Base-by-base conservation (phyloP, 495 filamentous ascomycete genomes). In the Cercophora scortea region DNA sequence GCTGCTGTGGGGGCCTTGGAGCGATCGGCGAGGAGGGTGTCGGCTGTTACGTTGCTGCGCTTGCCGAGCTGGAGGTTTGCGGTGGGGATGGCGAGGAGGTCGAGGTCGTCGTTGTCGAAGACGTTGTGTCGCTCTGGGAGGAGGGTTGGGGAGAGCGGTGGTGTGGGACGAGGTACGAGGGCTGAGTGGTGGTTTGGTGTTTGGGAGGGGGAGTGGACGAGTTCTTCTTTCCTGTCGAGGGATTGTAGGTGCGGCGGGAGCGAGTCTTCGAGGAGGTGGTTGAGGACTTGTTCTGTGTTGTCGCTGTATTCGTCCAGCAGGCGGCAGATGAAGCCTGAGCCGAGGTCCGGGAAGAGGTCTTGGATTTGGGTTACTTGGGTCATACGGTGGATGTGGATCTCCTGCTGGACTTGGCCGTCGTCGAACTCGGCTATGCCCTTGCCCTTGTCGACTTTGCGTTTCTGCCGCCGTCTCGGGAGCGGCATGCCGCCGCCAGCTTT, bases 331-430 rank as follows among this genome's bases (percentile, higher is more conserved):
- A 95, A 97, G 5, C 80, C 87, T 7, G 87, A 82, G 3, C 91
- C 93, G 8, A 98, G 77, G 52, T 92, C 81, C 0, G 93, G 90
- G 67, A 98, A 96, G 19, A 98, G 74, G 60, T 98, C 93, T 61
- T 95, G 90, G 38, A 98, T 75, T 68, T 92, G 88, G 7, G 83
- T 85, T 45, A 96, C 80, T 32, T 91, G 79, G 60, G 82, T 89
- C 81, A 92, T 84, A 32, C 79, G 83, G 70, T 95, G 89, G 42
- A 89, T 70, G 62, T 90, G 88, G 11, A 92, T 71, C 15, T 85
- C 77, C 9, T 74, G 74, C 53, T 51, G 65, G 19, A 60, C 61
- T 36, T 66, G 70, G 49, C 71, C 69, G 38, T 76, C 63, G 39
- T 77, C 76, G 40, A 70, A 64, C 8, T 62, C 62, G 46, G 71